phyloP scores from a whole-genome alignment of 2,329 filamentous ascomycete genomes.

The Penicillium olsonii region DNA sequence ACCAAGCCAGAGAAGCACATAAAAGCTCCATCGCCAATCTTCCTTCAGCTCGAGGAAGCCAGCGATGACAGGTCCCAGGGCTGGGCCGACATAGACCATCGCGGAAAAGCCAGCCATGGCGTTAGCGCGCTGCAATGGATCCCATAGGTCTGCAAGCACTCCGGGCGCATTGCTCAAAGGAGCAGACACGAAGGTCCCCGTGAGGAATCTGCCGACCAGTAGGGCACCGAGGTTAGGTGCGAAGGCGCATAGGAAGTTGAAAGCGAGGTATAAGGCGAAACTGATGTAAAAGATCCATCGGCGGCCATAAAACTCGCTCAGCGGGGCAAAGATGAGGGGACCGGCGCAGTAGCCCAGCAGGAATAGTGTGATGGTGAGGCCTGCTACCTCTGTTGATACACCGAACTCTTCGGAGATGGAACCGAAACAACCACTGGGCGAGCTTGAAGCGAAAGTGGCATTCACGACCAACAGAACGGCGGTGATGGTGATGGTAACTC shows the following conservation, averaged over 20 bases:
- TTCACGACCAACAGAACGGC: constrained; percentile 49
- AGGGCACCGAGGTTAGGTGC: constrained; percentile 56
- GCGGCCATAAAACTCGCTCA: constrained; percentile 64
- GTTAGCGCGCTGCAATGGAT: constrained; percentile 53
- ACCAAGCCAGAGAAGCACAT: constrained; percentile 45
- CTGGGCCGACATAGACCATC: constrained; percentile 57
- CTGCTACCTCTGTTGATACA: constrained; percentile 51
- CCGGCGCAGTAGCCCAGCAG: constrained; percentile 65
- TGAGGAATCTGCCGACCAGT: constrained; percentile 57
- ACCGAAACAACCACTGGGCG: constrained; percentile 40
- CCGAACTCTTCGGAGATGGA: constrained; percentile 50
- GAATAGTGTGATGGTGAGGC: constrained; percentile 64
- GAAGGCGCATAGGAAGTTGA: constrained; percentile 50
- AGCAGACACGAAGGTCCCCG: constrained; percentile 58
- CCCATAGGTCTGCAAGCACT: constrained; percentile 58
- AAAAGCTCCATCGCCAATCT: constrained; percentile 49
- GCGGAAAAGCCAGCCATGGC: constrained; percentile 57
- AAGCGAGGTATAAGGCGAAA: constrained; percentile 45
- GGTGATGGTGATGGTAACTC: constrained; percentile 15
- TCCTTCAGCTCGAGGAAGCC: constrained; percentile 61
- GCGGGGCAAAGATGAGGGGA: constrained; percentile 63
- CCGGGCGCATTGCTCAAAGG: constrained; percentile 48
- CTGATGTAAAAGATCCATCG: constrained; percentile 51
- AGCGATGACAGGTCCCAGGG: constrained; percentile 56
- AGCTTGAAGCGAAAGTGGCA: constrained; percentile 56